These are phyloP conservation scores for Zymoseptoria ardabiliae DNA, from an alignment of 2,329 filamentous ascomycete species.

Conservation along the genomic window DNA sequence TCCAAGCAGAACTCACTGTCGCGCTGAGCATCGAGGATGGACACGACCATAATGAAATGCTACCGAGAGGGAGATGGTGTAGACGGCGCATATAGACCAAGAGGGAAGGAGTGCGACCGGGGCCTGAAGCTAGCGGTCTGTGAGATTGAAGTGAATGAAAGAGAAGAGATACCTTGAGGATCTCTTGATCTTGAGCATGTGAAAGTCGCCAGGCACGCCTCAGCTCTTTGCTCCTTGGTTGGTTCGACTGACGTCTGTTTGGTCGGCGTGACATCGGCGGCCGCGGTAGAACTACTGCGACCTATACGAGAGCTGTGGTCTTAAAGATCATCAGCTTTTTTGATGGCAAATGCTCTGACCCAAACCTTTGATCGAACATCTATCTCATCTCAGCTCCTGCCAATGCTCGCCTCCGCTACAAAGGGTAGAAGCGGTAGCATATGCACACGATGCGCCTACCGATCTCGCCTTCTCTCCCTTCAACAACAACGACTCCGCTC, in stretches of 20 bases:
- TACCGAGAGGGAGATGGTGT: not conserved
- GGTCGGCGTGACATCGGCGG: no score
- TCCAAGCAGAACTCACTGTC: conserved; percentile 48
- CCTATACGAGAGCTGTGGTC: not conserved
- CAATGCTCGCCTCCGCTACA: conserved; percentile 12
- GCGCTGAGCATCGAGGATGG: conserved; percentile 77
- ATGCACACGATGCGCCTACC: conserved; percentile 37
- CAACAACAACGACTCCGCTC: conserved; percentile 26
- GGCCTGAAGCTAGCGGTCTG: not conserved
- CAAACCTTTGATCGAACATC: not conserved
- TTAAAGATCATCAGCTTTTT: not conserved
- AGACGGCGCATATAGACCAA: not conserved
- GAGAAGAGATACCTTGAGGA: no score
- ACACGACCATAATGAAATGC: conserved; percentile 62
- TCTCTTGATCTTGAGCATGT: not conserved
- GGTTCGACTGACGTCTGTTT: no score
- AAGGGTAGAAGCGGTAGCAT: conserved; percentile 7
- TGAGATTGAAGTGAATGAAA: not conserved
- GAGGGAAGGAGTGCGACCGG: not conserved
- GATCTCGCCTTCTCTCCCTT: conserved; percentile 21
- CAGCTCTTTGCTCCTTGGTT: no score
- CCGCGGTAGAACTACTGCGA: no score
- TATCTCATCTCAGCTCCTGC: not conserved
- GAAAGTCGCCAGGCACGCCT: not conserved
- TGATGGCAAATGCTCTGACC: not conserved